Evolutionary conservation across 129 eudicot genomes (phyloP).

Genomic region (Centrapalus pauciflorus): DNA sequence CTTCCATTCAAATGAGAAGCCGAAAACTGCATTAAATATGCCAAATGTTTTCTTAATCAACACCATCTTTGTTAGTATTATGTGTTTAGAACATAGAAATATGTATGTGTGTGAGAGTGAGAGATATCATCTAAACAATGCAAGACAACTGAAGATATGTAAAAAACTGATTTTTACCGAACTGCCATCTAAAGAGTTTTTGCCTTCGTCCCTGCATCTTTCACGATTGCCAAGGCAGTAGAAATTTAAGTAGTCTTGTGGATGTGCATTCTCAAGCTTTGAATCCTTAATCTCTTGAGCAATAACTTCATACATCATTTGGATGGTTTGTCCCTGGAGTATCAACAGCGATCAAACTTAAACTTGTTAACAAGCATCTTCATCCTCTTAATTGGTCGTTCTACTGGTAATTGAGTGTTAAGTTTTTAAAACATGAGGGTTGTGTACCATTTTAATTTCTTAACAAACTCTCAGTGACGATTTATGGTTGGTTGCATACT

Average conservation of each 20-base stretch:
- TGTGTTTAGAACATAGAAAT: too few species aligned
- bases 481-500: neutral
- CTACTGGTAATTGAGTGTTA: neutral
- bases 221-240: conserved; percentile 70
- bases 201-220: conserved; percentile 16
- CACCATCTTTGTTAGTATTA: too few species aligned
- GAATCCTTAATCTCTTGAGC: conserved; percentile 45
- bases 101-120: neutral
- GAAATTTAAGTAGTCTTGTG: conserved; percentile 61
- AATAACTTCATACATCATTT: conserved; percentile 62
- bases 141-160: neutral
- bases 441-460: neutral
- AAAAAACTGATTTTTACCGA: conserved; percentile 27
- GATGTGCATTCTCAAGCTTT: conserved; percentile 43
- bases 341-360: neutral
- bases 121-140: neutral
- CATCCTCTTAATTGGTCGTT: neutral
- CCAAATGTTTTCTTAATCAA: neutral
- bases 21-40: conserved; percentile 28
- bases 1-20: conserved; percentile 40
- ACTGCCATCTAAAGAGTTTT: conserved; percentile 19
- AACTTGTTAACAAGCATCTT: neutral
- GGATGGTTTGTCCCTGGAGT: conserved; percentile 53
- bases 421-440: neutral
- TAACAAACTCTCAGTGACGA: neutral